Base-by-base conservation (phyloP, 2,329 filamentous ascomycete species). In the Aspergillus transmontanensis region DNA sequence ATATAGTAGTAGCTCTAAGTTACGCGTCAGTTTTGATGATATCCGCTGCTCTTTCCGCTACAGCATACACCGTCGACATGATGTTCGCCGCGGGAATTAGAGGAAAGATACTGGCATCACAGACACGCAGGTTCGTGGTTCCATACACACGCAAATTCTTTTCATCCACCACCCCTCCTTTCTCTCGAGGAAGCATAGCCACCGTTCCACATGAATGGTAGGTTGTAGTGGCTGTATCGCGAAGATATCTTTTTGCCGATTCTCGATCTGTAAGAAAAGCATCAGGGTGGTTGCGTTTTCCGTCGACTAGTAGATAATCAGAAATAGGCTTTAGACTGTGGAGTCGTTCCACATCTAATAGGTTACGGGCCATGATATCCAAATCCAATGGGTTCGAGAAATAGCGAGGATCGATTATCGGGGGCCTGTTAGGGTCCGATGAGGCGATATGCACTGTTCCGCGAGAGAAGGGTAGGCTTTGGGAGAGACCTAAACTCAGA, bases 81-180 rank as follows among this genome's bases (percentile, higher is more conserved):
- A 78, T 73, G 65, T 81, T 78, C 4, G 75, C 78, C 34, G 73
- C 69, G 4, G 75, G 72, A 32, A 79, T 68, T 14, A 79, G 64
- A 0, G 77, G 76, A 12, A 79, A 73, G 10, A 78, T 61, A 66
- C 74, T 78, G 4, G 77, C 76, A 66, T 80, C 77, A 9, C 75
- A 73, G 7, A 79, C 69, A 2, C 77, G 70, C 55, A 80, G 51
- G 26, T 75, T 75, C 16, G 60, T 46, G 3, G 74, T 73, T 3
- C 77, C 77, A 57, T 78, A 74, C 2, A 76, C 75, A 56, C 43
- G 66, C 54, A 74, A 57, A 6, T 28, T 4, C 26, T 72, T 65
- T 12, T 69, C 59, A 63, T 74, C 70, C 0, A 80, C 73, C 5
- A 78, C 76, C 0, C 75, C 76, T 4, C 72, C 74, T 3, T 61